A percentile compares a stretch with the other conserved stretches of the same genome.
Evolutionary conservation across 2,329 filamentous ascomycete genomes (phyloP).

Genomic region (Westerdykella aurantiaca): DNA sequence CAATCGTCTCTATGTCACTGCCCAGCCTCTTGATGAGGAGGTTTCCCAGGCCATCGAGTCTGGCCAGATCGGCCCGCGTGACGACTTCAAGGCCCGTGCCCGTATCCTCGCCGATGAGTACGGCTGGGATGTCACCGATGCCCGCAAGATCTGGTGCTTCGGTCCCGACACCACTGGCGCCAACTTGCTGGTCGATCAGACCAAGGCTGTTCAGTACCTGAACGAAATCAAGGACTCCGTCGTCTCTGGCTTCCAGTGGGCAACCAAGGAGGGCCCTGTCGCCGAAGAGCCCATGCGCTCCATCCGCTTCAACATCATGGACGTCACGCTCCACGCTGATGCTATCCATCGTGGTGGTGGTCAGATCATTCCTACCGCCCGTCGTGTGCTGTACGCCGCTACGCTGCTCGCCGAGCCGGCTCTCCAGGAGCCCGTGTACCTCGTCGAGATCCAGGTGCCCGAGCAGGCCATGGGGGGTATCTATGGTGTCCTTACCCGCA

Average conservation of each 20-base stretch:
- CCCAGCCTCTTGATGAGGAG: conserved; percentile 86
- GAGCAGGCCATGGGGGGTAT: conserved; percentile 99
- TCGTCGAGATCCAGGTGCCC: conserved; percentile 98
- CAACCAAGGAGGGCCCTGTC: conserved; percentile 92
- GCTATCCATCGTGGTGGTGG: conserved; percentile 99
- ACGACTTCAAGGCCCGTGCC: conserved; percentile 98
- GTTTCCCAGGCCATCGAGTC: conserved; percentile 82
- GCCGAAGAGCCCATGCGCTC: conserved; percentile 98
- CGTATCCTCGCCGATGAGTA: conserved; percentile 93
- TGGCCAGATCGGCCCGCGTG: conserved; percentile 89
- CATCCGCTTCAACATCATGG: conserved; percentile 97
- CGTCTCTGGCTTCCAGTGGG: conserved; percentile 99
- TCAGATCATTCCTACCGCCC: conserved; percentile 95
- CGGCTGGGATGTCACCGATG: conserved; percentile 99
- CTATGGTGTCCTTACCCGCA: conserved; percentile 95
- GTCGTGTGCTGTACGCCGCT: conserved; percentile 94
- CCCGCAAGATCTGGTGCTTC: conserved; percentile 99
- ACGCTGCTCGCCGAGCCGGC: conserved; percentile 84
- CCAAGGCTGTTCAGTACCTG: conserved; percentile 99
- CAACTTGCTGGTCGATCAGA: conserved; percentile 99
- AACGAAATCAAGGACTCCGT: conserved; percentile 99
- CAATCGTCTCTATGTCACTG: conserved; percentile 98
- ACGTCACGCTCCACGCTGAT: conserved; percentile 99
- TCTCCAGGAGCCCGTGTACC: conserved; percentile 95
- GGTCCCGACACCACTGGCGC: conserved; percentile 95